Evolutionary conservation across 1,284 basidiomycete species (phyloP), one percentile per base, ranked within the genome.

Genomic region (Pholiota adiposa): DNA sequence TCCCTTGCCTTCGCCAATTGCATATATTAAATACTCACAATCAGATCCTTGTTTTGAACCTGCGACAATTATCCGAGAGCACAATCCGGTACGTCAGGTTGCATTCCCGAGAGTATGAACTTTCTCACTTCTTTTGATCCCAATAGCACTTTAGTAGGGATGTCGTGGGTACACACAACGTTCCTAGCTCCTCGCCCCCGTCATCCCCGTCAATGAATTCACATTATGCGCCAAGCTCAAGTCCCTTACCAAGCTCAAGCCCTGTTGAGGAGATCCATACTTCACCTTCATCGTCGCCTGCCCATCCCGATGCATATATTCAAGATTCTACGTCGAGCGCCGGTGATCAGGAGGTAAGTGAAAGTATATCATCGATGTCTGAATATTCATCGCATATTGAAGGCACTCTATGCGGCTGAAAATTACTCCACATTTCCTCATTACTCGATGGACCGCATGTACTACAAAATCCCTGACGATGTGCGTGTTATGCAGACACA

Each of bases 171-270:
- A 63, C 52, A 50, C 58, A 64, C 56, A 60, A 64, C 44, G 58
- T 62, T 51, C 61, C 58, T 46, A 62, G 60, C 63, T 68, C 66
- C 40, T 68, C 68, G 54, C 65, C 65, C 63, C 65, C 66, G 31
- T 79, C 79, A 40, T 77, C 79, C 2, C 78, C 78, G 55, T 64
- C 67, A 57, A 63, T 63, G 61, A 60, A 49, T 50, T 65, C 65
- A 12, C 65, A 61, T 50, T 67, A 65, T 54, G 49, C 63, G 18
- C 80, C 78, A 27, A 79, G 76, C 51, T 87, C 84, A 2, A 85
- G 83, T 60, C 64, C 68, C 25, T 33, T 65, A 48, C 60, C 65
- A 9, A 62, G 56, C 54, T 65, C 65, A 54, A 65, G 58, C 33
- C 58, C 65, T 19, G 55, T 62, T 21, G 61, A 56, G 44, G 55